A percentile compares a stretch with the other conserved stretches of the same genome.
These are phyloP conservation scores for Cenchrus americanus DNA, from an alignment of 176 grass and related monocot species.

Conservation along the genomic window DNA sequence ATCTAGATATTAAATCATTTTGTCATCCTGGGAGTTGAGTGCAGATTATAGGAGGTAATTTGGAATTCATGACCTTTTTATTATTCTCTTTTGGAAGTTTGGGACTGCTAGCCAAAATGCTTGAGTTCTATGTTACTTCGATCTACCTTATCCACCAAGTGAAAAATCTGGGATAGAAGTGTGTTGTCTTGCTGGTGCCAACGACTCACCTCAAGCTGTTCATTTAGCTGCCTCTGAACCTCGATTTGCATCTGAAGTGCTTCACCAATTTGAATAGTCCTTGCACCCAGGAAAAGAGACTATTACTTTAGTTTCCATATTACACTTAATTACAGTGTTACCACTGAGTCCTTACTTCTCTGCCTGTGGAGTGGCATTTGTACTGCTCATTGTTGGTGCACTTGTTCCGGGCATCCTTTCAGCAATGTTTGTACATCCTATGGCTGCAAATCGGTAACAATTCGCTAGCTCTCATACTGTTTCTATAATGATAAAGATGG, in stretches of 20 bases:
- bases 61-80: neutral
- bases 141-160: conserved; percentile 30
- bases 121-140: conserved; percentile 29
- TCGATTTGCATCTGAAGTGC: conserved; percentile 95
- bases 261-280: conserved; percentile 90
- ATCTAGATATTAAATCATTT: conserved; percentile 19
- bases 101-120: neutral
- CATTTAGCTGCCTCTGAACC: conserved; percentile 86
- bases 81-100: neutral
- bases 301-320: conserved; percentile 47
- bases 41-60: neutral
- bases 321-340: conserved; percentile 42
- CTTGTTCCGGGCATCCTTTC: conserved; percentile 61
- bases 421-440: conserved; percentile 49
- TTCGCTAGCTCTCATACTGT: conserved; percentile 7
- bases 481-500: conserved; percentile 35
- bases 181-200: conserved; percentile 17
- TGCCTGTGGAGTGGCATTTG: conserved; percentile 61
- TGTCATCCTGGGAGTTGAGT: neutral
- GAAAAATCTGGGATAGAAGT: conserved; percentile 18
- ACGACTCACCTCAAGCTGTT: conserved; percentile 85
- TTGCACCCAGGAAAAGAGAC: conserved; percentile 47
- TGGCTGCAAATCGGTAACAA: conserved; percentile 50
- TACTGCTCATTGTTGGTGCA: conserved; percentile 49
- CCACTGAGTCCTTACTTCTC: conserved; percentile 70